Evolutionary conservation across 495 filamentous ascomycete genomes (phyloP).

Genomic region (Friedmanniomyces endolithicus): DNA sequence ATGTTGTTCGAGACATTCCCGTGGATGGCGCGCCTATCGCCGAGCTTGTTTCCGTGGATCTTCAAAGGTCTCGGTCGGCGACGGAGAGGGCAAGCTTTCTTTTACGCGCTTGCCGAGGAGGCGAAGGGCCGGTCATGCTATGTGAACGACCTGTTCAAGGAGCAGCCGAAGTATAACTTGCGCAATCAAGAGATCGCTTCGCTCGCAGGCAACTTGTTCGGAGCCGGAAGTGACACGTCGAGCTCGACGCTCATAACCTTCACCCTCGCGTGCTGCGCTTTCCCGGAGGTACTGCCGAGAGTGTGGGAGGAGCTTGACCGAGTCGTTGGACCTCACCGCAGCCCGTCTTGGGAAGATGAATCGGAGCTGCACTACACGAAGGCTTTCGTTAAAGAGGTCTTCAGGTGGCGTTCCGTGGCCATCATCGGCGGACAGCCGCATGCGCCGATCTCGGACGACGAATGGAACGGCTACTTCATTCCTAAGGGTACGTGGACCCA

Average conservation of each 20-base stretch:
- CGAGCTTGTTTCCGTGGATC: conserved; percentile 47
- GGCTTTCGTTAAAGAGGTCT: conserved; percentile 29
- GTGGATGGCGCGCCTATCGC: conserved; percentile 42
- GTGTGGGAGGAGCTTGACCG: conserved; percentile 31
- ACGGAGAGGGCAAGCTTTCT: conserved; percentile 31
- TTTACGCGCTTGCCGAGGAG: conserved; percentile 34
- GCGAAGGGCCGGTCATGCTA: conserved; percentile 31
- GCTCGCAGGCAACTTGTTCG: conserved; percentile 39
- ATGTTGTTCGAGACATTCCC: conserved; percentile 43
- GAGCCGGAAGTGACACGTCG: conserved; percentile 52
- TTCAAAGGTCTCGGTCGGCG: conserved; percentile 30
- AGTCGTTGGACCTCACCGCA: conserved; percentile 24
- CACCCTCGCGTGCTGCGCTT: conserved; percentile 27
- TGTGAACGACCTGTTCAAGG: conserved; percentile 31
- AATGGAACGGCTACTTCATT: conserved; percentile 28
- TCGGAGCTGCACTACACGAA: conserved; percentile 24
- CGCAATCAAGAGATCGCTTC: conserved; percentile 30
- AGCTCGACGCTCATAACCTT: conserved; percentile 28
- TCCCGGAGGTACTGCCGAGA: conserved; percentile 23
- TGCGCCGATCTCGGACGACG: conserved; percentile 28
- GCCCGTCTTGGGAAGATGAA: conserved; percentile 27
- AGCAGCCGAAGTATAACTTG: conserved; percentile 32
- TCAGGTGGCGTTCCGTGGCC: conserved; percentile 28
- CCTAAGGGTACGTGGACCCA: conserved; percentile 28
- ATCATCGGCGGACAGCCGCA: conserved; percentile 31